Evolutionary conservation across 192 early-diverging fungal species (phyloP).

Genomic region (Piromyces finnis): DNA sequence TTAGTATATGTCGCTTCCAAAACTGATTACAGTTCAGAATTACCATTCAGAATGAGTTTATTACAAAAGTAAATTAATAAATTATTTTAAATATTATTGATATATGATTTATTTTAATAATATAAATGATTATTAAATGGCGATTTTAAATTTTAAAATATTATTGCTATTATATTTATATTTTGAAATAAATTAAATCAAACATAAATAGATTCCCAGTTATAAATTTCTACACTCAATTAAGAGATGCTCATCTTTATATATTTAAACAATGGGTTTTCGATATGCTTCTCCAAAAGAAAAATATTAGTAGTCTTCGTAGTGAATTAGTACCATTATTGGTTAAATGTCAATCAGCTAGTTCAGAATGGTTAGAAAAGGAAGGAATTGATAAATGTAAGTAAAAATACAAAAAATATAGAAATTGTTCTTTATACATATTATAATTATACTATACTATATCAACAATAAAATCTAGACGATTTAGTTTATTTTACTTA

Average conservation of each 20-base stretch:
- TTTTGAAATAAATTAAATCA: too few relatives aligned
- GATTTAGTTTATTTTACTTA: too few relatives aligned
- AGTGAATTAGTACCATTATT: constrained; percentile 73
- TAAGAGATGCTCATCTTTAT: constrained; percentile 85
- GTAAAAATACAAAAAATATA: neutral
- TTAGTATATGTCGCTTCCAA: constrained; percentile 15
- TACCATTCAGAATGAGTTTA: constrained; percentile 24
- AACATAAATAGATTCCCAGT: constrained; percentile 40
- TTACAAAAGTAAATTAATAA: constrained; percentile 39
- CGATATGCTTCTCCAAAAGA: constrained; percentile 52
- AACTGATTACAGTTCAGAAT: constrained; percentile 26
- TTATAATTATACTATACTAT: too few relatives aligned
- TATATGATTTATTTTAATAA: too few relatives aligned
- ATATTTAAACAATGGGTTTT: constrained; percentile 86
- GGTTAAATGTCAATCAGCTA: constrained; percentile 47
- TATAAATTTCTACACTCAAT: constrained; percentile 54
- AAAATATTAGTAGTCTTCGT: constrained; percentile 51
- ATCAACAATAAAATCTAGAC: too few relatives aligned
- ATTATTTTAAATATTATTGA: too few relatives aligned
- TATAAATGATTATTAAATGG: too few relatives aligned
- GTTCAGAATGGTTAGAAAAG: constrained; percentile 23
- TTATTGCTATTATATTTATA: too few relatives aligned
- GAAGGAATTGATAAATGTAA: constrained; percentile 49
- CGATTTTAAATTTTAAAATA: too few relatives aligned
- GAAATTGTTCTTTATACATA: too few relatives aligned